Evolutionary conservation across 2,329 filamentous ascomycete genomes (phyloP).

Genomic region (Parastagonospora nodorum): DNA sequence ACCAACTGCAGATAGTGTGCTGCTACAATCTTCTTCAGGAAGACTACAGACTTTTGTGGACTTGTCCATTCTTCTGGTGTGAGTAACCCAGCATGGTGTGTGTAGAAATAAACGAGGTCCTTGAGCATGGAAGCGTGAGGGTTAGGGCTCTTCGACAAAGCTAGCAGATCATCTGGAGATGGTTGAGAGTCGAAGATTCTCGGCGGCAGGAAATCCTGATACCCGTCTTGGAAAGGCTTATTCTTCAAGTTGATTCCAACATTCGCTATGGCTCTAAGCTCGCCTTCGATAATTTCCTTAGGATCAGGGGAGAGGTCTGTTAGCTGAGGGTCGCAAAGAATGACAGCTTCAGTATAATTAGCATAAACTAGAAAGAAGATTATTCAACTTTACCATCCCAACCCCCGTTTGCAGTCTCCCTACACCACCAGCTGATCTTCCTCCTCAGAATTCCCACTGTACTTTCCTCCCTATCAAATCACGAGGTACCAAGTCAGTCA

Average conservation of each 20-base stretch:
- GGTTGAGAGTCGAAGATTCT: slow-evolving; percentile 1
- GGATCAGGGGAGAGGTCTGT: slow-evolving; percentile 14
- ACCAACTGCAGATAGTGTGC: slow-evolving; percentile 40
- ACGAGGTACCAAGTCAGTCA: too few species aligned
- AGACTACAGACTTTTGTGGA: slow-evolving; percentile 30
- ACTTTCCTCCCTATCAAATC: slow-evolving; percentile 20
- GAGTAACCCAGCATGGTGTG: slow-evolving; percentile 25
- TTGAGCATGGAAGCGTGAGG: slow-evolving; percentile 34
- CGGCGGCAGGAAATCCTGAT: slow-evolving; percentile 28
- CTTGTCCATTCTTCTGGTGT: slow-evolving; percentile 22
- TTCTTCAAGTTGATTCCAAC: slow-evolving; percentile 15
- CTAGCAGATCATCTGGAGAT: not conserved
- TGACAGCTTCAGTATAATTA: slow-evolving; percentile 24
- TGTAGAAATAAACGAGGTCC: slow-evolving; percentile 36
- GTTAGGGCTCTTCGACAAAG: slow-evolving; percentile 10
- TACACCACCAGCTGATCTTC: slow-evolving; percentile 39
- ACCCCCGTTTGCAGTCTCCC: slow-evolving; percentile 21
- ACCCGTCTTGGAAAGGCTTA: slow-evolving; percentile 36
- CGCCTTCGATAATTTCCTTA: slow-evolving; percentile 13
- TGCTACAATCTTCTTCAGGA: slow-evolving; percentile 42
- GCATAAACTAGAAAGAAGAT: not conserved
- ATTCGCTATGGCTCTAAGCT: slow-evolving; percentile 5
- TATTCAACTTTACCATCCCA: slow-evolving; percentile 37
- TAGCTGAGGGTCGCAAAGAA: slow-evolving; percentile 41
- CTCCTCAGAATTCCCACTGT: slow-evolving; percentile 38